A percentile compares a stretch with the other conserved stretches of the same genome.
Evolutionary conservation across 2,329 filamentous ascomycete genomes (phyloP).

Genomic region (Trichophyton schoenleinii): DNA sequence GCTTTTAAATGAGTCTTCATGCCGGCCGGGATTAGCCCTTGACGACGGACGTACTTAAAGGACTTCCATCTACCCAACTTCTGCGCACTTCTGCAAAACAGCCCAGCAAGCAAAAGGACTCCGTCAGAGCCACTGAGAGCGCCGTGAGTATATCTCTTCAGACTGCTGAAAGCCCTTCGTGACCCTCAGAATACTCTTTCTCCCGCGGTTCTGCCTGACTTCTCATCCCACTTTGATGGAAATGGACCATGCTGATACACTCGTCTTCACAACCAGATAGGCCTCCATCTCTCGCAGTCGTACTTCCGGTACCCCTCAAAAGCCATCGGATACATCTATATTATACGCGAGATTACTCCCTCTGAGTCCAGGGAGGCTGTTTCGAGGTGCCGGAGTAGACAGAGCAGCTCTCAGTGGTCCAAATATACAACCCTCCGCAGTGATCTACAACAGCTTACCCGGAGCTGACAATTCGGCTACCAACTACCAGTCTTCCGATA

Average conservation of each 20-base stretch:
- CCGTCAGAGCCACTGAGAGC: not conserved
- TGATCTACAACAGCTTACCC: not conserved
- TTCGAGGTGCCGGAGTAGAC: not conserved
- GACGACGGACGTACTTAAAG: too few relatives aligned
- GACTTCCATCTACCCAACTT: too few relatives aligned
- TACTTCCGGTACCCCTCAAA: not conserved
- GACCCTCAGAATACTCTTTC: too few relatives aligned
- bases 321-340: not conserved
- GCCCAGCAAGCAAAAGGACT: too few relatives aligned
- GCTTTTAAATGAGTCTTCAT: too few relatives aligned
- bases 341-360: not conserved
- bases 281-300: not conserved
- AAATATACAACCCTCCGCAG: not conserved
- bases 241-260: not conserved
- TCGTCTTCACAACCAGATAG: not conserved
- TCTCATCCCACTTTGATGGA: not conserved
- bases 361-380: not conserved
- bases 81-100: too few relatives aligned
- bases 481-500: not conserved
- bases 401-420: not conserved
- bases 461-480: not conserved
- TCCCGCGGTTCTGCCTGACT: not conserved
- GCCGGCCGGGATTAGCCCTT: too few relatives aligned
- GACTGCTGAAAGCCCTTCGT: not conserved
- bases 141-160: not conserved